Conservation (phyloP, 2,329 filamentous ascomycete genomes). For the Microdochium trichocladiopsis region DNA sequence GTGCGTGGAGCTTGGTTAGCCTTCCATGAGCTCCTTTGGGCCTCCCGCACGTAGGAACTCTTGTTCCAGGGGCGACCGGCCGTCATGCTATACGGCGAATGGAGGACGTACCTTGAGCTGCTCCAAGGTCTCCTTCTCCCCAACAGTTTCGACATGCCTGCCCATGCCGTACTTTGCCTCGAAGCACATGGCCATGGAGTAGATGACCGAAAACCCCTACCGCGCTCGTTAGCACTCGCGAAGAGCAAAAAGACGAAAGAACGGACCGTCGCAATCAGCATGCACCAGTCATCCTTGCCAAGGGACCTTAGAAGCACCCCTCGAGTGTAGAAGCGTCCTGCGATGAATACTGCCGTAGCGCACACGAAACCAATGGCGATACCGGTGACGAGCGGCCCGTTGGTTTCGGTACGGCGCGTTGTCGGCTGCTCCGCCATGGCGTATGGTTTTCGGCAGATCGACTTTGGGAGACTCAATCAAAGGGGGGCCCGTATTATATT, state of each 20-base stretch:
- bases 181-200: constrained; percentile 4
- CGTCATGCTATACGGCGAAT: background rate
- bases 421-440: background rate
- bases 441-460: background rate
- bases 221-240: constrained; percentile 1
- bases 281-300: constrained; percentile 20
- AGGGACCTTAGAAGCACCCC: constrained; percentile 10
- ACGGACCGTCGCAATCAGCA: constrained; percentile 12
- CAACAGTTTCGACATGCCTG: constrained; percentile 13
- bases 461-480: background rate
- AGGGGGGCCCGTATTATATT: background rate
- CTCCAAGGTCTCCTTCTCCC: constrained; percentile 5
- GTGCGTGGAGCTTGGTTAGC: background rate
- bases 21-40: background rate
- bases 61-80: background rate
- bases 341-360: constrained; percentile 6
- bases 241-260: background rate
- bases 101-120: constrained; percentile 12
- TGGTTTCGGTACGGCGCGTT: constrained; percentile 7
- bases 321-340: constrained; percentile 15
- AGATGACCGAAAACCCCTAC: constrained; percentile 11
- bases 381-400: constrained; percentile 10
- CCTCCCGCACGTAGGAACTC: background rate
- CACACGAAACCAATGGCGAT: constrained; percentile 12
- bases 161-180: constrained; percentile 18